Evolutionary conservation across 345 rosid species (phyloP).

Genomic region (Odontarrhena argentea): DNA sequence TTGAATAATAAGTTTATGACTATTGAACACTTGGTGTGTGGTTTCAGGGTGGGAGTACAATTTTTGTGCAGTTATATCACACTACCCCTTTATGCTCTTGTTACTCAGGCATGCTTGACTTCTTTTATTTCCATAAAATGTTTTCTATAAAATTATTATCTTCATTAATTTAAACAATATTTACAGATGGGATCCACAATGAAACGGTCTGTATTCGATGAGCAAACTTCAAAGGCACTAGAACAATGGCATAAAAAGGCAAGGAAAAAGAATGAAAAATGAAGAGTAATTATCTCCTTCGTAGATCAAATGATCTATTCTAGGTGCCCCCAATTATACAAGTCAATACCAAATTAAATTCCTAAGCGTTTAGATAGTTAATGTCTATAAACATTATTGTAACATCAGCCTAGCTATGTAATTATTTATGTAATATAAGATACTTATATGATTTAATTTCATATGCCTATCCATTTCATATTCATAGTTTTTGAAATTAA

Average conservation of each 20-base stretch:
- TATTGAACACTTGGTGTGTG: background rate
- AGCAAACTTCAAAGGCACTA: slow-evolving; percentile 78
- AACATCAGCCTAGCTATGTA: background rate
- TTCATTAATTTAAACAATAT: background rate
- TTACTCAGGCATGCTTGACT: slow-evolving; percentile 63
- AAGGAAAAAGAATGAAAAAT: slow-evolving; percentile 44
- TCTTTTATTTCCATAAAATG: background rate
- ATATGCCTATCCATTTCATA: too few species aligned
- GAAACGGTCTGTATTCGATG: slow-evolving; percentile 86
- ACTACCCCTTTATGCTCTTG: slow-evolving; percentile 90
- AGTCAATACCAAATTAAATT: background rate
- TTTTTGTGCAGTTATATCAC: slow-evolving; percentile 83
- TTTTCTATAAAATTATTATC: background rate
- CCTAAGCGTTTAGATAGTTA: background rate
- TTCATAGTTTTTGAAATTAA: too few species aligned
- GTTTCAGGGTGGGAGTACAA: slow-evolving; percentile 67
- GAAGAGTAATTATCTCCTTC: background rate
- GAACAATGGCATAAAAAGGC: slow-evolving; percentile 81
- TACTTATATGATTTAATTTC: background rate
- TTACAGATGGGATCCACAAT: slow-evolving; percentile 86
- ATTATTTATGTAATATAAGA: background rate
- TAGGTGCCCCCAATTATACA: background rate
- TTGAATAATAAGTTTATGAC: background rate
- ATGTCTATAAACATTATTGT: background rate
- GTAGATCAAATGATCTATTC: background rate